Evolutionary conservation across 371 early-diverging fungal genomes (phyloP).

Genomic region (Mortierella sp.): DNA sequence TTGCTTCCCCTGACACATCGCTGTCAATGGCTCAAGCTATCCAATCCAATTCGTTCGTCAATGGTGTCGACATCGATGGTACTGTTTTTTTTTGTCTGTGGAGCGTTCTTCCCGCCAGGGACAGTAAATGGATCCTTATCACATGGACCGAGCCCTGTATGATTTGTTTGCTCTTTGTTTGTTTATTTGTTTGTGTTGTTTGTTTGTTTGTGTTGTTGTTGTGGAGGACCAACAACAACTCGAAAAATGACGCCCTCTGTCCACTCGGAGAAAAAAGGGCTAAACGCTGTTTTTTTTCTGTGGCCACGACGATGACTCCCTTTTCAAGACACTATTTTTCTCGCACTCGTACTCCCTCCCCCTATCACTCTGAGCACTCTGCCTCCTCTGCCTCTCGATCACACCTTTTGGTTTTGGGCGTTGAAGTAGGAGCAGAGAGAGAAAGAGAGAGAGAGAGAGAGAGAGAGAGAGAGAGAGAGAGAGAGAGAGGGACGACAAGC

Average conservation of each 20-base stretch:
- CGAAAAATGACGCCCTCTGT: background rate
- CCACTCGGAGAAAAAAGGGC: slow-evolving; percentile 16
- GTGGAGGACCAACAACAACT: background rate
- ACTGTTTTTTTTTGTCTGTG: background rate
- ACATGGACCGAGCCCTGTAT: slow-evolving; percentile 1
- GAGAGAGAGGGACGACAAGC: background rate
- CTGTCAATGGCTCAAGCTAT: background rate
- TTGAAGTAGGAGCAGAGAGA: background rate
- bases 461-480: background rate
- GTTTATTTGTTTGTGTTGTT: background rate
- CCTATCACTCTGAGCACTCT: background rate
- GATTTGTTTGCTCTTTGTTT: background rate
- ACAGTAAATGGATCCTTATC: background rate
- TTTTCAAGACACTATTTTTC: background rate
- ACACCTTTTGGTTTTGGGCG: background rate
- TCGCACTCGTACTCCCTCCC: too few relatives aligned
- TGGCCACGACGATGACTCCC: background rate
- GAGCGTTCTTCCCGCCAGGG: background rate
- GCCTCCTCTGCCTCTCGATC: background rate
- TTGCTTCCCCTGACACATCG: slow-evolving; percentile 4
- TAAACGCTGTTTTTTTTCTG: background rate
- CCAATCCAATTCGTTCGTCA: background rate
- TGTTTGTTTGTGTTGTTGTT: too few relatives aligned
- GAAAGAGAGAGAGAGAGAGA: too few relatives aligned
- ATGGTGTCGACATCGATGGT: background rate